These are phyloP conservation scores for Cercospora sp. DNA, from an alignment of 2,329 filamentous ascomycete genomes.

Conservation along the genomic window DNA sequence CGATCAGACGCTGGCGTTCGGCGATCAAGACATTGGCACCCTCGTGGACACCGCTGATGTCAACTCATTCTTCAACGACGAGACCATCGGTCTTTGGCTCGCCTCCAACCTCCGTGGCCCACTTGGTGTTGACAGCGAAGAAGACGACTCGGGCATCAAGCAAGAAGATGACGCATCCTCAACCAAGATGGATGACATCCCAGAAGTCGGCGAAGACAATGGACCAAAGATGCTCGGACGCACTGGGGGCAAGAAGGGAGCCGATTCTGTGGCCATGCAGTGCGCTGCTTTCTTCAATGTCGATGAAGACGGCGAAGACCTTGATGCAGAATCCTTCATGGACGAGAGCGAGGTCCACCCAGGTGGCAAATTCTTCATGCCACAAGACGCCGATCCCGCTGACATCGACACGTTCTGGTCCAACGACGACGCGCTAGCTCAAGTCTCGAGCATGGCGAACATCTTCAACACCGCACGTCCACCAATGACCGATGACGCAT, in stretches of 20 bases:
- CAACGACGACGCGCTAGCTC: neutral
- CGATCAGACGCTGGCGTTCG: slow-evolving; percentile 4
- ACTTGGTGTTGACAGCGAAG: neutral
- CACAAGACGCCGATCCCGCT: slow-evolving; percentile 4
- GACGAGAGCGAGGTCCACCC: neutral
- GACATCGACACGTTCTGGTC: neutral
- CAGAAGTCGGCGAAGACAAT: neutral
- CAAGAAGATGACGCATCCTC: neutral
- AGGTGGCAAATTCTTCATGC: slow-evolving; percentile 8
- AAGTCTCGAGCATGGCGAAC: slow-evolving; percentile 2
- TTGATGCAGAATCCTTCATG: neutral
- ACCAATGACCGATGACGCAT: neutral
- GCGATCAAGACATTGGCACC: neutral
- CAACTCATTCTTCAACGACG: neutral
- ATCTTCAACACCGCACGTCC: neutral
- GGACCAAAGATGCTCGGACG: neutral
- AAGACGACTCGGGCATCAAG: neutral
- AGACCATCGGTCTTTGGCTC: slow-evolving; percentile 1
- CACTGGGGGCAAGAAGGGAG: neutral
- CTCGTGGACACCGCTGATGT: slow-evolving; percentile 1
- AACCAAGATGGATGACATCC: neutral
- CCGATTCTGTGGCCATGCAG: neutral
- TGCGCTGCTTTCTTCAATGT: neutral
- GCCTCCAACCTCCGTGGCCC: neutral
- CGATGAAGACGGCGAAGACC: neutral